Base-by-base conservation (phyloP, 257 asterid genomes). In the Fraxinus pennsylvanica region DNA sequence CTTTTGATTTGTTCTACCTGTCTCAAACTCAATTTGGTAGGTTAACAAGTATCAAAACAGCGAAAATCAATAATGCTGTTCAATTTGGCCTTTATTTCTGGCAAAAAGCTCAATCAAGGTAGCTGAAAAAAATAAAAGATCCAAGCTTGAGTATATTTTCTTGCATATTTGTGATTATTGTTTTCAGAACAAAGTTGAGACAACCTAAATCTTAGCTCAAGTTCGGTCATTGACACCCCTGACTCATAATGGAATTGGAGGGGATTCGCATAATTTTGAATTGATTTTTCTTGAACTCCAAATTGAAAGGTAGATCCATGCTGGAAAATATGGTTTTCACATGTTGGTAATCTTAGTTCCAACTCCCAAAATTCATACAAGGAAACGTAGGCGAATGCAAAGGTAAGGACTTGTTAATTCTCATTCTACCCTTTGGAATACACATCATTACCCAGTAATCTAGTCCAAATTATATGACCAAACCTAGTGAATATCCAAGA, bases 101-200 rank as follows among this genome's bases (percentile, higher is more conserved):
- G 72, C 81, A 59, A 59, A 79, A 68, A 54, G 81, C 43, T 78
- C 32, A 70, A 63, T 33, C 67, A 76, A 73, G 47, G 79, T 77
- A 38, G 32, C 54, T 43, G 61, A 74, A 38, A 38, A 68, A 73
- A 63, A 45, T 50, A 70, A 71, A 82, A 29, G 19, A 77, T 38
- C 74, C 72, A 79, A 25, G 72, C 63, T 41, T 61, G 61, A 54
- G n/a, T 17, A 63, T 35, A 38, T 21, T 72, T 29, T 71, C 57
- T 50, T 52, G 74, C 21, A 43, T 45, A 74, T 47, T 61, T 22
- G 68, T 22, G 54, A 59, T 35, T 77, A 39, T 27, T 65, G 72
- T 6, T 68, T 50, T 68, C 65, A 78, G 68, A 82, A 35, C 52
- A 47, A 47, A 36, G 76, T 22, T 80, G 45, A 69, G 52, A 76